Base-by-base conservation (phyloP, 2,329 filamentous ascomycete genomes). In the Fusarium irregulare region DNA sequence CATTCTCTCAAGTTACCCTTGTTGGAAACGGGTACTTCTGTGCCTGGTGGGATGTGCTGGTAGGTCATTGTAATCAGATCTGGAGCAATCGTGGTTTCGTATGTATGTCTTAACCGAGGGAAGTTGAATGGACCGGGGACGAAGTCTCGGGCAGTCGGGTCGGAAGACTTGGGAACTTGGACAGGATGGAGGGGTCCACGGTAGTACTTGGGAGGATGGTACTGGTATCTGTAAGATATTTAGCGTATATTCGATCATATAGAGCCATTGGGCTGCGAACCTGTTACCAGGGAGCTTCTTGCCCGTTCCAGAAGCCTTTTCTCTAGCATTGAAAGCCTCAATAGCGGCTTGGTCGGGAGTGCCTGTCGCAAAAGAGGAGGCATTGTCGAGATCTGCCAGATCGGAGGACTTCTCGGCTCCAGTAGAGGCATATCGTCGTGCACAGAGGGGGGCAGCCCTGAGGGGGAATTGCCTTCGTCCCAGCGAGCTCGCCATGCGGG, bases 171-270 rank as follows among this genome's bases (percentile, higher is more conserved):
- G n/a, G 93, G 95, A 63, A 93, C 92, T 83, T 97, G 93, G 76
- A 98, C 90, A 53, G 96, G 96, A 79, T 98, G 94, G 25, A 98
- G 86, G 70, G 94, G 94, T 60, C 96, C 96, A 76, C 95, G 93
- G 81, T 97, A 91, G 87, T 94, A 99, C 83, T 95, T 96, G 69
- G 96, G 96, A 53, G 95, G 91, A 71, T 94, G 93, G 81, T 92
- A 98, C 82, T 97, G 93, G 83, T 98, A 99, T 86, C 95, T 97
- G 67, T 58, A n/a, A 12, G 41, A 44, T 65, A 48, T 34, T 73
- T 57, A 72, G 53, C 54, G 40, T 46, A 44, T 55, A 16, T 42
- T 56, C 32, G 23, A 18, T 49, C 7, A 23, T 6, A 9, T 14
- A 25, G 21, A 54, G 44, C 23, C 27, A 49, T 54, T 50, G 46